Percentiles rank a stretch among this genome's conserved stretches.
Conservation (phyloP, 176 grass and related monocot genomes). For the Lolium rigidum region DNA sequence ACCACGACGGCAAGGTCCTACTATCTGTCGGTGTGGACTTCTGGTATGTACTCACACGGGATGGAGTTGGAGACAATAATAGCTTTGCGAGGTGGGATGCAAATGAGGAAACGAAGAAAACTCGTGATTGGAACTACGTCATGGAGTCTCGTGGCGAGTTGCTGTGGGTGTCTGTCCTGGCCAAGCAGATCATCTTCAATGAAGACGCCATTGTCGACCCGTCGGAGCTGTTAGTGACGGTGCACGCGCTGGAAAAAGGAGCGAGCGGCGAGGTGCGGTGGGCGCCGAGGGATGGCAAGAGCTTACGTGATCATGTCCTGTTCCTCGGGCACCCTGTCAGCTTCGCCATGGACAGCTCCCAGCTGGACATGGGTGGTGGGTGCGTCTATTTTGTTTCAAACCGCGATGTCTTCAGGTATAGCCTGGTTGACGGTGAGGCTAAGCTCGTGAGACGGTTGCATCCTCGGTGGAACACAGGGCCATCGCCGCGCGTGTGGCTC, state of each 20-base stretch:
- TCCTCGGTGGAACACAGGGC: not conserved
- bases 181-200: not conserved
- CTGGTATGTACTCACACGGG: not conserved
- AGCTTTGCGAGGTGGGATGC: not conserved
- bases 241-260: not conserved
- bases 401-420: not conserved
- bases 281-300: not conserved
- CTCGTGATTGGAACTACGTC: not conserved
- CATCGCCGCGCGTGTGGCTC: not conserved
- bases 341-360: not conserved
- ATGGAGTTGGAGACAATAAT: not conserved
- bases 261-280: not conserved
- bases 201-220: not conserved
- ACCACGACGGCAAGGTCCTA: not conserved
- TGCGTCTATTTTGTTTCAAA: not conserved
- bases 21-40: not conserved
- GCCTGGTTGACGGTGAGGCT: not conserved
- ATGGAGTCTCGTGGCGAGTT: not conserved
- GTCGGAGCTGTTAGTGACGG: not conserved
- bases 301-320: not conserved
- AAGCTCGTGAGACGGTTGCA: not conserved
- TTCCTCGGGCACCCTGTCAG: not conserved
- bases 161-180: not conserved
- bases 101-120: rapidly evolving
- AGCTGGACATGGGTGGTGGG: not conserved